These are phyloP conservation scores for Cercis canadensis DNA, from an alignment of 306 rosid genomes.

Conservation along the genomic window DNA sequence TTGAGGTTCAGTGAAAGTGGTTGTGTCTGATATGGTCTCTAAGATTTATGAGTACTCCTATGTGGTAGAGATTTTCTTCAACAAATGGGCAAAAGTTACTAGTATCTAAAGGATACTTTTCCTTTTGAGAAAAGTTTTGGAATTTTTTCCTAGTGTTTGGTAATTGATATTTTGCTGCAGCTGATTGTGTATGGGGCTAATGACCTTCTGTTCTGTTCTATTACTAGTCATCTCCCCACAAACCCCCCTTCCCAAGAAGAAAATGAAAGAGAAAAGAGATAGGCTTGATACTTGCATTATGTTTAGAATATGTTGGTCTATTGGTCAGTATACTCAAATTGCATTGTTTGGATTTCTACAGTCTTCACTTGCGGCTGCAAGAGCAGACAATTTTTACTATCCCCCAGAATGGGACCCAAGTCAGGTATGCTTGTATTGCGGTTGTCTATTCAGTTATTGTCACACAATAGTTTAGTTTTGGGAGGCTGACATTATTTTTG, in stretches of 20 bases:
- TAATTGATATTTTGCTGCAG: too few species aligned
- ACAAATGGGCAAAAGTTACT: too few species aligned
- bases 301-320: conserved; percentile 13
- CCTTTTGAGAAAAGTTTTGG: too few species aligned
- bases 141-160: too few species aligned
- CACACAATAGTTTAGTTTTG: background rate
- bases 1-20: too few species aligned
- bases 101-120: too few species aligned
- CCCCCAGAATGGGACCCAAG: conserved; percentile 96
- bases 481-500: conserved; percentile 33
- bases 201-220: too few species aligned
- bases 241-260: background rate
- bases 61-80: too few species aligned
- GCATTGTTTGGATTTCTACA: conserved; percentile 55
- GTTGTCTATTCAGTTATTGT: conserved; percentile 1
- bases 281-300: background rate
- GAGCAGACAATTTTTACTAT: conserved; percentile 90
- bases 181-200: too few species aligned
- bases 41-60: too few species aligned
- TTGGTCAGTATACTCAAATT: conserved; percentile 37
- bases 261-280: background rate
- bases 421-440: conserved; percentile 56
- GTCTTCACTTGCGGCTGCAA: conserved; percentile 96
- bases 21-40: too few species aligned
- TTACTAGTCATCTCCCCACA: background rate